Conservation (phyloP, 2,329 filamentous ascomycete species). For the Fusarium equiseti region DNA sequence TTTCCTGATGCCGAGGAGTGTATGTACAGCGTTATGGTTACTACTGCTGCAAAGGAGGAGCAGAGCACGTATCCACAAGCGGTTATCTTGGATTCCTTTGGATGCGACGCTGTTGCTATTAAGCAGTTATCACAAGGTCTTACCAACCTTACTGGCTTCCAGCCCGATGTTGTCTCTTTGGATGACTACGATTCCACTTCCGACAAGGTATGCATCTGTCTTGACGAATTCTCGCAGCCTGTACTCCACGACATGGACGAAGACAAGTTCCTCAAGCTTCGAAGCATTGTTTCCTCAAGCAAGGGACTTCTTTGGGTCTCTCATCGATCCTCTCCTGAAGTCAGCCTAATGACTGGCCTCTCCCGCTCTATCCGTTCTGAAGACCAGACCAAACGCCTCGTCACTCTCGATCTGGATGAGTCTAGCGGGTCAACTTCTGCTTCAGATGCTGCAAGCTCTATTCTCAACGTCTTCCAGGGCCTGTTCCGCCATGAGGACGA, state of each 20-base stretch:
- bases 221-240: not conserved
- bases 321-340: not conserved
- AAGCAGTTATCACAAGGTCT: not conserved
- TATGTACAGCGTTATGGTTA: conserved; percentile 3
- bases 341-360: not conserved
- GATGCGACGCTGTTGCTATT: not conserved
- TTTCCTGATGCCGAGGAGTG: conserved; percentile 4
- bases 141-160: not conserved
- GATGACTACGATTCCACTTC: not conserved
- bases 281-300: not conserved
- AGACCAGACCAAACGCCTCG: conserved; percentile 3
- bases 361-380: conserved; percentile 2
- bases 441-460: not conserved
- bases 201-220: not conserved
- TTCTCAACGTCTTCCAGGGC: not conserved
- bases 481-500: not conserved
- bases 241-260: not conserved
- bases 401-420: not conserved
- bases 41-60: not conserved
- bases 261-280: not conserved
- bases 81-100: not conserved
- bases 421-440: too few species aligned
- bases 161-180: not conserved
- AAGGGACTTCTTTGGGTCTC: not conserved
- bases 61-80: not conserved